These are phyloP conservation scores for Nemophila menziesii DNA, from an alignment of 257 asterid species.

Conservation along the genomic window DNA sequence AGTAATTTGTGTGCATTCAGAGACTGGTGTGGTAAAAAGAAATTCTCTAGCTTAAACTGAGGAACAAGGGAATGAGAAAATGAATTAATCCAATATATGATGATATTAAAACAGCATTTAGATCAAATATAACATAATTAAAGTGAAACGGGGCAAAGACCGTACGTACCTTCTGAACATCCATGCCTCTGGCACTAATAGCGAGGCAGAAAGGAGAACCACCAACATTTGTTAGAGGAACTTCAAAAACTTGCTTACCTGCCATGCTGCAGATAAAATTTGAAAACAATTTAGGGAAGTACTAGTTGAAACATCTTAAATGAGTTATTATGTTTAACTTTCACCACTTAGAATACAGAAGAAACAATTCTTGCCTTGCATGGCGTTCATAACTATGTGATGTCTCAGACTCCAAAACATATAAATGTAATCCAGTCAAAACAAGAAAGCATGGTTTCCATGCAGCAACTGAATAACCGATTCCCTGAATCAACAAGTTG, in stretches of 20 bases:
- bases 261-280: conserved; percentile 57
- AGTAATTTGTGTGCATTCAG: too few species aligned
- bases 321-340: too few species aligned
- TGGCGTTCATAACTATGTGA: conserved; percentile 80
- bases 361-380: conserved; percentile 45
- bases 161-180: conserved; percentile 60
- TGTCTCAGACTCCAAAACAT: conserved; percentile 81
- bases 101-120: too few species aligned
- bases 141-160: background rate
- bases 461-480: conserved; percentile 91
- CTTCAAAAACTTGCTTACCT: conserved; percentile 88
- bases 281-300: too few species aligned
- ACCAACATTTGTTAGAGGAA: conserved; percentile 78
- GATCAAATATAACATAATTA: too few species aligned
- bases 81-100: too few species aligned
- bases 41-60: too few species aligned
- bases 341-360: too few species aligned
- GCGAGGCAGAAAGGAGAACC: conserved; percentile 83
- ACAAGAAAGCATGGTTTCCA: conserved; percentile 93
- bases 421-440: conserved; percentile 72
- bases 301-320: too few species aligned
- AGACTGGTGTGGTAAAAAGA: too few species aligned
- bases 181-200: conserved; percentile 81
- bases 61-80: too few species aligned
- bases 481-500: conserved; percentile 53